Evolutionary conservation across 73 alveolate species (phyloP).

Genomic region (Paramecium sexaurelia): DNA sequence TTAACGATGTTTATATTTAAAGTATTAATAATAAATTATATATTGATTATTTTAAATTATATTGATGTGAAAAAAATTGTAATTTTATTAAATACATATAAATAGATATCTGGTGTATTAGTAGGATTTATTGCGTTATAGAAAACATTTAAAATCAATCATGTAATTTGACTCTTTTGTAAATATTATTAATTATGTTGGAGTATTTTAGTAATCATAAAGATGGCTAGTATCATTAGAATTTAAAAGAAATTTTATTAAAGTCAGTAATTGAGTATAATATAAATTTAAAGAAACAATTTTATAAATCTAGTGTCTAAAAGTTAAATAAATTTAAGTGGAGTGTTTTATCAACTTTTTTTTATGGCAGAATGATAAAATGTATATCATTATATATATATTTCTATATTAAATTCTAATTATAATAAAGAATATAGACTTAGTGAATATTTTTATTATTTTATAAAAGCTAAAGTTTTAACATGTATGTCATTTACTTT

Average conservation of each 20-base stretch:
- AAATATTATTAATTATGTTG: neutral
- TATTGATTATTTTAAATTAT: too few species aligned
- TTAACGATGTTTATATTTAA: too few species aligned
- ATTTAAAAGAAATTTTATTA: neutral
- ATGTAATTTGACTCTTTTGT: constrained; percentile 6
- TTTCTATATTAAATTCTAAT: neutral
- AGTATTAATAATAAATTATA: too few species aligned
- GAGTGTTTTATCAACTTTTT: neutral
- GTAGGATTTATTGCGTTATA: constrained; percentile 4
- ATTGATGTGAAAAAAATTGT: neutral
- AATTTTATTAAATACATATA: neutral
- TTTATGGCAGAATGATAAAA: neutral
- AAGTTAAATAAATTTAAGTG: constrained; percentile 29
- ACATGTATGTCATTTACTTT: neutral
- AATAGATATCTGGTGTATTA: neutral
- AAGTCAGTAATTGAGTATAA: neutral
- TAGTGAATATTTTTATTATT: neutral
- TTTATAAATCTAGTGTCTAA: too few species aligned
- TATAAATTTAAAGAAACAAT: too few species aligned
- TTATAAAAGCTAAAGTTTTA: neutral
- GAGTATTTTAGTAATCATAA: neutral
- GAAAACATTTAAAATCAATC: neutral
- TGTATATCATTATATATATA: neutral
- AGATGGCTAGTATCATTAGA: too few species aligned
- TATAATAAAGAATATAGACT: neutral